Evolutionary conservation across 495 filamentous ascomycete genomes (phyloP), one percentile per base, ranked within the genome.

Genomic region (Rostrohypoxylon terebratum): DNA sequence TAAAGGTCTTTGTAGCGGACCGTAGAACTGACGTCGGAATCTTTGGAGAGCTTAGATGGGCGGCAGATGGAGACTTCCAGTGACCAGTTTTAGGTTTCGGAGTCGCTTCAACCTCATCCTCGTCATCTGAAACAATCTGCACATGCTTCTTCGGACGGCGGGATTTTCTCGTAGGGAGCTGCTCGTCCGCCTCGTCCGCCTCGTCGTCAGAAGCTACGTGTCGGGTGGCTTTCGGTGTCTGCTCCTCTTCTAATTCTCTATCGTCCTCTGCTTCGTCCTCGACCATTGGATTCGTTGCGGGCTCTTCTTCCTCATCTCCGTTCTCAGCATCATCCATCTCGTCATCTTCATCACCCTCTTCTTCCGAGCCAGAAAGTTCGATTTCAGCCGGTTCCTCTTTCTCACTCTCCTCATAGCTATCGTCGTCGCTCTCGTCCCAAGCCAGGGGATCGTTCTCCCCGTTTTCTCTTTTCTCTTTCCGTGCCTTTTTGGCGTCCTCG

Each of bases 361-460:
- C 84, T 10, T 84, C 85, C 38, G 83, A 85, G 31, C 84, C 85
- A 21, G 81, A 83, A 25, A 85, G 63, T 28, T 87, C 84, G 11
- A 81, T 76, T 66, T 73, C 79, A 60, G 65, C 80, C 68, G 72
- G 77, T 44, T 91, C 87, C 33, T 89, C 83, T 54, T 87, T 82
- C 36, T 82, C 81, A 34, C 67, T 81, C 7, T 84, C 86, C 36
- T 85, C 81, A 50, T 82, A 86, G 18, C 82, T 87, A 62, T 90
- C 87, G 21, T 89, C 90, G 8, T 90, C 90, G 25, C 89, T 86
- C 54, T 91, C 89, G 59, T 89, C 90, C 75, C 83, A 87, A 57
- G 85, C 88, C 6, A 87, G 78, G 20, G 85, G 84, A 68, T 87
- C 85, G 28, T 80, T 73, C 53, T 85, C 84, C 0, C 81, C 83